These are phyloP conservation scores for Chlorella sp. DNA, from an alignment of 139 green algal genomes.

Conservation along the genomic window DNA sequence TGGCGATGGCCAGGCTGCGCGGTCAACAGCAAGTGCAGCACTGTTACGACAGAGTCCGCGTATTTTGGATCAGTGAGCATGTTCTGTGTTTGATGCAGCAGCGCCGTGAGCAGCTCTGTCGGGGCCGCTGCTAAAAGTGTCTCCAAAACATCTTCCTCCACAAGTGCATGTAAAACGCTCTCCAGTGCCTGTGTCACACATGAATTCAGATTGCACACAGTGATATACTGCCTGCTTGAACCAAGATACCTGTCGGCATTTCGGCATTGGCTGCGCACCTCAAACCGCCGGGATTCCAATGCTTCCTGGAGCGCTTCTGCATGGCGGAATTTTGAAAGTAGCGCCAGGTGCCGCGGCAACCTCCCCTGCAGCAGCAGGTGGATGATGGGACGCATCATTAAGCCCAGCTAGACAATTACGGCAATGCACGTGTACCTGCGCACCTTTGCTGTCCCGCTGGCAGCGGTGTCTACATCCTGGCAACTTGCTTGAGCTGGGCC, in stretches of 20 bases:
- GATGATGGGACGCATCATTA: conserved; percentile 26
- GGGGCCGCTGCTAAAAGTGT: conserved; percentile 71
- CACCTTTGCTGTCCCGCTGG: not conserved
- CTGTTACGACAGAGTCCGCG: not conserved
- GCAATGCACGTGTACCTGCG: not conserved
- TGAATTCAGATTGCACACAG: not conserved
- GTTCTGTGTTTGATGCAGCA: conserved; percentile 73
- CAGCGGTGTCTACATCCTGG: not conserved
- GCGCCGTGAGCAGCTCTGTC: conserved; percentile 57
- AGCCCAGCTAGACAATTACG: conserved; percentile 66
- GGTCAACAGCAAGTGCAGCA: not conserved
- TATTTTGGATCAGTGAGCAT: not conserved
- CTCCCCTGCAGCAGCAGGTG: conserved; percentile 20
- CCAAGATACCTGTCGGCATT: not conserved
- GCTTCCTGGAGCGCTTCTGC: conserved; percentile 85
- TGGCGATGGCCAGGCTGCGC: not conserved
- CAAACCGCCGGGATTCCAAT: conserved; percentile 60
- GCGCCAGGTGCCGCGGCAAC: conserved; percentile 80
- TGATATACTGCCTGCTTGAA: not conserved
- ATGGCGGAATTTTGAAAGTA: conserved; percentile 70
- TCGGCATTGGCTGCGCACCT: conserved; percentile 52
- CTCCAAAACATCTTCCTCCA: conserved; percentile 65
- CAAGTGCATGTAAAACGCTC: conserved; percentile 87
- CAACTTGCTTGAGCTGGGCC: not conserved
- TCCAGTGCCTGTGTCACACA: conserved; percentile 54